Evolutionary conservation across 495 filamentous ascomycete genomes (phyloP), one percentile per base, ranked within the genome.

Genomic region (Talaromyces liani): DNA sequence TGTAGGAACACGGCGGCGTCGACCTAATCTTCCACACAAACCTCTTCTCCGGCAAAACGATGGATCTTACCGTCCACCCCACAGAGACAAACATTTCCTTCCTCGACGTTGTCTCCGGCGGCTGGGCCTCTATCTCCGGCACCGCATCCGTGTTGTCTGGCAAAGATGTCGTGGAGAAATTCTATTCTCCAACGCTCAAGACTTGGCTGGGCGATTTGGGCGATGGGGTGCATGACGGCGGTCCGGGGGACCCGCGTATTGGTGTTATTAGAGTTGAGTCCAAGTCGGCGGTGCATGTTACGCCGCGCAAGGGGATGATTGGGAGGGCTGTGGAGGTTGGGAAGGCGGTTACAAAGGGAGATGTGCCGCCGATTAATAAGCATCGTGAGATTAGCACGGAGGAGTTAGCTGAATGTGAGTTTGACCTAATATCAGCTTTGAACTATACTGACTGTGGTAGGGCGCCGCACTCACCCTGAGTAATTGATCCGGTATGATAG

Each of bases 21-120:
- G 92, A 97, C 73, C 85, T 96, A 55, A 82, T 96, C 75, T 97
- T 98, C 84, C 88, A 94, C 79, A 91, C 92, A 67, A 97, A 97
- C 80, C 91, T 91, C 64, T 90, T 94, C 72, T 92, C 91, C 39
- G 89, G 91, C 74, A 97, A 98, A 79, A 93, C 91, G 12, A 82
- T 91, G 75, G 92, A 97, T 70, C 82, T 98, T 16, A 75, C 81
- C 55, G 75, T 77, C 18, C 88, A 97, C 77, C 81, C 86, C 0
- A 65, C 71, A 57, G 85, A 92, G 72, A 84, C 89, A 72, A 97
- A 97, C 79, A 84, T 97, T 71, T 85, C 86, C 58, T 98, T 98
- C 84, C 79, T 92, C 65, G 89, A 91, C 74, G 76, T 72, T 65
- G 33, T 72, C 20, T 85, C 82, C 45, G 91, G 91, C 64, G 80